Base-by-base conservation (phyloP, 768 basidiomycete genomes). In the Trametes cubensis region DNA sequence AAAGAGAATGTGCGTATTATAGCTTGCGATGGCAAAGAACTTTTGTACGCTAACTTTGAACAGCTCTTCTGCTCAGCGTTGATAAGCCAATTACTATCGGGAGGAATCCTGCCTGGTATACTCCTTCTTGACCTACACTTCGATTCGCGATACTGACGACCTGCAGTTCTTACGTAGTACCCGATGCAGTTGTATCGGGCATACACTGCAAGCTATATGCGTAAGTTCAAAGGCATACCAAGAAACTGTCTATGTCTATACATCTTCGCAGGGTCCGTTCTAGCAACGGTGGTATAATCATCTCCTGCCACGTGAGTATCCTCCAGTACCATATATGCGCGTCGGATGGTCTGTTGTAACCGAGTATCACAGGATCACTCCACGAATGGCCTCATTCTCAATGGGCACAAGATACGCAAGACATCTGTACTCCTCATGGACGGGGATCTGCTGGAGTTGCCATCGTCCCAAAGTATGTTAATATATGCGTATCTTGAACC, bases 131-230 rank as follows among this genome's bases (percentile, higher is more conserved):
- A n/a, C 48, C 49, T 28, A 39, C 49, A n/a, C 26, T 30, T 14
- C 38, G 7, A 30, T 13, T 4, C 21, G 49, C 50, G 28, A 4
- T 38, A 23, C 39, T 48, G 23, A 58, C 52, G 5, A 26, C 15
- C 15, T 15, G 2, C 52, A 78, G 77, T 64, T 76, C 88, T 42
- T 94, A 92, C 66, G 81, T 90, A 28, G 76, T 92, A 30, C 70
- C 81, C 20, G 86, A 90, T 54, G 68, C 75, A 17, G 79, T 83
- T 42, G 85, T 92, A 20, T 94, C 91, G 4, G 83, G 80, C 49
- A 67, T 89, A 39, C 88, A 90, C 71, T 92, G 88, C 79, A 89
- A 87, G 72, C 73, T 90, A 80, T 87, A 90, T 82, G 91, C 88
- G 91, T 89, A 67, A 71, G 83, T 77, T n/a, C n/a, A n/a, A n/a